Base-by-base conservation (phyloP, 352 stramenopile species). In the Phytophthora rubi region DNA sequence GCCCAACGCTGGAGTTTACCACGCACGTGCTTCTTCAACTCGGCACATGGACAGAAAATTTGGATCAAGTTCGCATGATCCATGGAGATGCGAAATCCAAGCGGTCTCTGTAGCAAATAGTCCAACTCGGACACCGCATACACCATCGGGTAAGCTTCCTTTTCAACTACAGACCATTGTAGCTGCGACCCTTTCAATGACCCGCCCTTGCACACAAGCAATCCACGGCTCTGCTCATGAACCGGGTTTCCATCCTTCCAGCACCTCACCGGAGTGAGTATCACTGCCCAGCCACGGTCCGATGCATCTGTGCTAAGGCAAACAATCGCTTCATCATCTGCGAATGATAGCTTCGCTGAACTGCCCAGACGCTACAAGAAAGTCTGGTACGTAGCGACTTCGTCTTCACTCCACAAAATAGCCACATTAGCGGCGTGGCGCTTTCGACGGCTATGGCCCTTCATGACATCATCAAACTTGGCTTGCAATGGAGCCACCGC, bases 1-100 rank as follows among this genome's bases (percentile, higher is more conserved):
- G 57, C 57, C 37, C 39, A 64, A 13, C 57, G 35, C 26, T 64
- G 57, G 9, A 64, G 57, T 51, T 64, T 64, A 8, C 44, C 57
- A 6, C 44, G 18, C 4, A 64, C 37, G 23, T 64, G 57, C 15
- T 45, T 30, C 16, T 54, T 54, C 39, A 64, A 18, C 32, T 64
- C 39, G 7, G 15, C 4, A 42, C 21, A 9, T 35, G 57, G 45
- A 44, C 39, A 23, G 10, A 16, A 52, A 52, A 54, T 21, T 18
- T 55, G 26, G 12, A 55, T 55, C 10, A 55, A 12, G 49, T 55
- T 55, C 8, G 21, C 26, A 35, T 55, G 49, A 13, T 55, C 49
- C 0, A 6, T 32, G 21, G 23, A 55, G 8, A 55, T 32, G 21
- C 26, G 49, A 13, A 55, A 55, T 0, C 49, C 49, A 9, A 28